Conservation (phyloP, 345 rosid genomes). For the Citrus australasica region DNA sequence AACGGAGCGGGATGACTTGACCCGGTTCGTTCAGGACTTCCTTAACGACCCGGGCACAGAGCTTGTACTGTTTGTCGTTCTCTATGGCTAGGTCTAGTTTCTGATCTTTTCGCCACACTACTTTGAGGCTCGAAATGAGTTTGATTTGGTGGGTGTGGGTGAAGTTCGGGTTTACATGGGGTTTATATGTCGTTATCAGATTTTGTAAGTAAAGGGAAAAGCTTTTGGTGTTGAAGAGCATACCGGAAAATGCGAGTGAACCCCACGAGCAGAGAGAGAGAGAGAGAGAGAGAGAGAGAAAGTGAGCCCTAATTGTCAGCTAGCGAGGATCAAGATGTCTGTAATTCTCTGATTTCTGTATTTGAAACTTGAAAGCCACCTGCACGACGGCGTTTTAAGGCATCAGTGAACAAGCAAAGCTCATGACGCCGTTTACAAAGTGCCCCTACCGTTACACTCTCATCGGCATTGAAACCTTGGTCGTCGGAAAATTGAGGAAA, state of each 20-base stretch:
- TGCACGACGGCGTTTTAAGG: not conserved
- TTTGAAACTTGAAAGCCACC: too few species aligned
- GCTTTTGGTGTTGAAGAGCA: constrained; percentile 26
- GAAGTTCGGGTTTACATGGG: constrained; percentile 12
- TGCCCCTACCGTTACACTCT: too few species aligned
- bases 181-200: not conserved
- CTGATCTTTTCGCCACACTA: constrained; percentile 73
- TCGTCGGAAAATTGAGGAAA: too few species aligned
- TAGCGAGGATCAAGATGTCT: not conserved
- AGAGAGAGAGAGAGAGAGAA: not conserved
- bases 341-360: not conserved
- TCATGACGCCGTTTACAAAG: too few species aligned
- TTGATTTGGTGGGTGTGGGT: constrained; percentile 11
- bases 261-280: not conserved
- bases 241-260: constrained; percentile 6
- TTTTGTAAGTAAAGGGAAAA: not conserved
- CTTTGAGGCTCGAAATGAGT: constrained; percentile 72
- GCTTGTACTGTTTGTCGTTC: constrained; percentile 59
- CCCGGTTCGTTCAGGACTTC: constrained; percentile 82
- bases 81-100: constrained; percentile 68
- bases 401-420: not conserved
- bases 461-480: too few species aligned
- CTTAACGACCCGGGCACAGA: constrained; percentile 64
- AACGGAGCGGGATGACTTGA: constrained; percentile 66
- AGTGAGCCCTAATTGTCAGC: not conserved